phyloP scores from a whole-genome alignment of 1,284 basidiomycete genomes.

The Trametes hirsuta region DNA sequence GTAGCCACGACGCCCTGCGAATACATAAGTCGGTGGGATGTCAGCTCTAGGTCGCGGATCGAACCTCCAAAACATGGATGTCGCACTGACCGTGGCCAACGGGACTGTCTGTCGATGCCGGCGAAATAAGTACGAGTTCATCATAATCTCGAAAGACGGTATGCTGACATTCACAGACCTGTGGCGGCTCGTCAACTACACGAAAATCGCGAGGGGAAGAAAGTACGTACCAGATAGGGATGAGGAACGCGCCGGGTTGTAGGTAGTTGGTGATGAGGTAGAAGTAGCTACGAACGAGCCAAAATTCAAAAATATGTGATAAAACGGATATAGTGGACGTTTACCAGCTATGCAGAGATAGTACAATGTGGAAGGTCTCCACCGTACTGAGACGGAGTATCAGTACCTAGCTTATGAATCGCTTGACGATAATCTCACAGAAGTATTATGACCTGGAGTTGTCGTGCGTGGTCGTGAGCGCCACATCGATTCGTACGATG shows the following conservation, averaged over 20 bases:
- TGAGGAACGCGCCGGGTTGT: neutral
- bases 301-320: neutral
- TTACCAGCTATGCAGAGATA: slow-evolving; percentile 30
- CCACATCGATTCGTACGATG: neutral
- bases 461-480: too few relatives aligned
- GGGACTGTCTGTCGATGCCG: neutral
- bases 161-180: slow-evolving; percentile 1
- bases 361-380: slow-evolving; percentile 54
- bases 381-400: neutral
- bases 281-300: neutral
- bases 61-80: too few relatives aligned
- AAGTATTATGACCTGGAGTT: neutral
- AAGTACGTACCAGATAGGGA: neutral
- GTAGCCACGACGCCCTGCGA: neutral
- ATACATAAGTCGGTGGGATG: neutral
- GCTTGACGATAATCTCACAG: neutral
- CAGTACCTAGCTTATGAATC: neutral
- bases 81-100: neutral
- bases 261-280: slow-evolving; percentile 1
- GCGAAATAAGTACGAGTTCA: neutral
- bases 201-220: too few relatives aligned
- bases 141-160: too few relatives aligned
- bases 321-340: neutral
- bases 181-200: neutral
- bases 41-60: neutral